Percentiles rank a stretch among this genome's conserved stretches.
These are phyloP conservation scores for Primulina eburnea DNA, from an alignment of 257 asterid species.

Conservation along the genomic window DNA sequence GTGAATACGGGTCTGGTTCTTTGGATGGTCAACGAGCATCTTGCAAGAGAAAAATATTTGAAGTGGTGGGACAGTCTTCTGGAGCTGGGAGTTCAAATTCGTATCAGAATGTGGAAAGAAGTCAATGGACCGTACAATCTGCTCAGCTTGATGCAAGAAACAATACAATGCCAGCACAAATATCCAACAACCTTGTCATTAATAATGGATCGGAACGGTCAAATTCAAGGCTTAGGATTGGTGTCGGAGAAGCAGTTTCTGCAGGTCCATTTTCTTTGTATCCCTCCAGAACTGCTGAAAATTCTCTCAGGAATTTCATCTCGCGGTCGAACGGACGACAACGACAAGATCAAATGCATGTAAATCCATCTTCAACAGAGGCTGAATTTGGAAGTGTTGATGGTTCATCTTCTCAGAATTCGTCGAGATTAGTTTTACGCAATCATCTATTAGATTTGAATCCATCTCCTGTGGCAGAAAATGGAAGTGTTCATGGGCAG, in stretches of 20 bases:
- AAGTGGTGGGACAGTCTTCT: constrained; percentile 64
- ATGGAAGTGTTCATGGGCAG: constrained; percentile 32
- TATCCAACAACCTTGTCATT: constrained; percentile 28
- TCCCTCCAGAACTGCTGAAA: constrained; percentile 42
- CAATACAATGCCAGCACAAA: constrained; percentile 28
- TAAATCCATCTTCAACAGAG: constrained; percentile 31
- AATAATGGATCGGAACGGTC: constrained; percentile 38
- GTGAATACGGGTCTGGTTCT: constrained; percentile 49
- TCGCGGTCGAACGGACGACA: constrained; percentile 51
- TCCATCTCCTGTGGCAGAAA: constrained; percentile 42
- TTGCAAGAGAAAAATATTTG: constrained; percentile 76
- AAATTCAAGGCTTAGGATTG: constrained; percentile 63
- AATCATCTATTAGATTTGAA: constrained; percentile 35
- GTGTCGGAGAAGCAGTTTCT: constrained; percentile 43
- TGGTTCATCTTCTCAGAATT: constrained; percentile 37
- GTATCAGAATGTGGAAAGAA: constrained; percentile 46
- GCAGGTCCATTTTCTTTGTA: constrained; percentile 37
- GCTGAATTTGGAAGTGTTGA: constrained; percentile 35
- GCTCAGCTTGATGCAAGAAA: constrained; percentile 32
- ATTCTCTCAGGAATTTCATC: constrained; percentile 60
- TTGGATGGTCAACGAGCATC: constrained; percentile 55
- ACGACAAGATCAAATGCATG: constrained; percentile 42
- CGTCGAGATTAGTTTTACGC: constrained; percentile 38
- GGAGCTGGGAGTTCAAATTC: constrained; percentile 56
- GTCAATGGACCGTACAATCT: constrained; percentile 42